Evolutionary conservation across 495 filamentous ascomycete genomes (phyloP), one percentile per base, ranked within the genome.

Genomic region (Daldinia vernicosa): DNA sequence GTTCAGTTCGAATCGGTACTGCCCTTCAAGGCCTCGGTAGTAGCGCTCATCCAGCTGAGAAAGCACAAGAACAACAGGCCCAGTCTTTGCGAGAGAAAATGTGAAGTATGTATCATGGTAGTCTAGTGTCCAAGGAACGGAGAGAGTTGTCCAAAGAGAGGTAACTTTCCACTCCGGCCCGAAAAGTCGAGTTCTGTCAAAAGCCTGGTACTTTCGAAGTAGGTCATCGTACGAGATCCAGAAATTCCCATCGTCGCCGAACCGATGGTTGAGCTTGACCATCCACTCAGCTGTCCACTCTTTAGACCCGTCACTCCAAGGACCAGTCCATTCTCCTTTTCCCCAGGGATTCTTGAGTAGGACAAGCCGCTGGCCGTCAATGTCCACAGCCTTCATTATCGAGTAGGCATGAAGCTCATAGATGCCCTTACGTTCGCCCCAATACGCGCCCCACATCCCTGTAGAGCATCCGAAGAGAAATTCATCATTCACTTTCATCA

Each of bases 261-360:
- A 98, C 39, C 85, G 88, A 72, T 97, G 93, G 28, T 86, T 83
- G 0, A 98, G 84, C 62, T 89, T 89, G 43, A 87, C 77, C 84
- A 97, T 89, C 92, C 93, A 96, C 74, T 96, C 89, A 0, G 92
- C 82, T 1, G 93, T 97, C 92, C 95, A 98, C 78, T 97, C 90
- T 73, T 94, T 92, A 8, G 91, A 94, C 19, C 95, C 93, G 74
- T 97, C 93, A 74, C 90, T 92, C 92, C 93, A 96, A 9, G 92
- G 80, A 6, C 91, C 91, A 11, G 82, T 89, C 91, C 94, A 97
- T 79, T 96, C 94, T 4, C 87, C 87, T 57, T 85, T 87, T 2
- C 95, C 95, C 94, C 94, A 97, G 0, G 95, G 95, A 70, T 98
- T 97, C 83, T 91, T 87, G 28, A 97, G 75, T 66, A 92, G 85